Percentiles rank a stretch among this genome's conserved stretches.
Conservation (phyloP, 805 yeast species). For the Ogataea allantospora region DNA sequence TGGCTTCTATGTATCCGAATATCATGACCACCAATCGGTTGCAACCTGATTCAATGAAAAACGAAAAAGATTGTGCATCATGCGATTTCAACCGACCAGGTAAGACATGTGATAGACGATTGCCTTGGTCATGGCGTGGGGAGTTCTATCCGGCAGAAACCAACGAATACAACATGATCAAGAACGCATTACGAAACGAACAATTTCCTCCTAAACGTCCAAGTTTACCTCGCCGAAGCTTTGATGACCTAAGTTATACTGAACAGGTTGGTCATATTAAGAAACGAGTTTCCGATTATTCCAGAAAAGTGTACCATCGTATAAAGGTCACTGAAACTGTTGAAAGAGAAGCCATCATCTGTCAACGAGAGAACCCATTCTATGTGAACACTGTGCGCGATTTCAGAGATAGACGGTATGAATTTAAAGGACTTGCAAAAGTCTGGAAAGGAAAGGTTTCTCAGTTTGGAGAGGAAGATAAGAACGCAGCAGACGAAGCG, state of each 20-base stretch:
- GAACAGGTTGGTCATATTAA: conserved; percentile 78
- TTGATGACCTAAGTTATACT: conserved; percentile 70
- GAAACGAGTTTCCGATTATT: conserved; percentile 77
- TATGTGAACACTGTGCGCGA: conserved; percentile 92
- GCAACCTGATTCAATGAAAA: conserved; percentile 97
- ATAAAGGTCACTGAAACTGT: conserved; percentile 79
- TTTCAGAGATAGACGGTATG: conserved; percentile 94
- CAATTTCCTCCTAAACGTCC: conserved; percentile 63
- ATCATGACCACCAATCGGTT: conserved; percentile 96
- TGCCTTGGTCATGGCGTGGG: conserved; percentile 99
- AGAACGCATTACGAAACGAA: conserved; percentile 77
- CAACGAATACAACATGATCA: conserved; percentile 89
- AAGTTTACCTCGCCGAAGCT: conserved; percentile 56
- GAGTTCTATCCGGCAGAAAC: conserved; percentile 88
- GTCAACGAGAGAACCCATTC: conserved; percentile 97
- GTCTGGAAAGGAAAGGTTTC: conserved; percentile 85
- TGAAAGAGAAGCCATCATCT: conserved; percentile 88
- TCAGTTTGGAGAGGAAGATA: conserved; percentile 51
- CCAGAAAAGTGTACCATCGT: conserved; percentile 80
- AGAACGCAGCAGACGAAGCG: conserved; percentile 78
- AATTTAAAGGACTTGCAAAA: conserved; percentile 89
- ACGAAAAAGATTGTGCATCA: conserved; percentile 93
- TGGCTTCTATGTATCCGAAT: conserved; percentile 98
- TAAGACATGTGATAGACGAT: conserved; percentile 83
- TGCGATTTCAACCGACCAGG: conserved; percentile 98